These are phyloP conservation scores for Fusarium ramigenum DNA, from an alignment of 2,329 filamentous ascomycete genomes.

Conservation along the genomic window DNA sequence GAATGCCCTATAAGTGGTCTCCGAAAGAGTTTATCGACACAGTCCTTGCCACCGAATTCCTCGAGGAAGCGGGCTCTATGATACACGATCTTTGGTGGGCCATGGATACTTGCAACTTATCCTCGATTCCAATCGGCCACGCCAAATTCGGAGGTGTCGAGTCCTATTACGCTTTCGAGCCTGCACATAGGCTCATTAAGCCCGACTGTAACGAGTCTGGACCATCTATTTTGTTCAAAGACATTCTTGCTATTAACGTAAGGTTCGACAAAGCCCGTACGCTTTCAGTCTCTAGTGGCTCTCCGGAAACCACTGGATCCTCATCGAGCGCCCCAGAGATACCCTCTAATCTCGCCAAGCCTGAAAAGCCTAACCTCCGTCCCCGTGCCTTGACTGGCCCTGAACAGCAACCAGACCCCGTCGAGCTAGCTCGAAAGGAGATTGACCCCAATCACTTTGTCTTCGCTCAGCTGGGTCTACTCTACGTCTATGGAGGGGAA, in stretches of 20 bases:
- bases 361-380: neutral
- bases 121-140: neutral
- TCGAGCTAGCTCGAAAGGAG: neutral
- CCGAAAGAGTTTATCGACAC: neutral
- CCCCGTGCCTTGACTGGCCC: neutral
- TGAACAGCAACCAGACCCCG: neutral
- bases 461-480: neutral
- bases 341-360: neutral
- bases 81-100: neutral
- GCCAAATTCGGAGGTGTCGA: neutral
- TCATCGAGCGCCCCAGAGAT: neutral
- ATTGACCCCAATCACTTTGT: neutral
- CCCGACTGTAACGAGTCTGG: neutral
- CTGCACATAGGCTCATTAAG: neutral
- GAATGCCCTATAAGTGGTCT: neutral
- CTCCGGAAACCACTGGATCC: neutral
- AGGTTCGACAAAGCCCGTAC: neutral
- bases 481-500: neutral
- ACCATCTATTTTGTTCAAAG: neutral
- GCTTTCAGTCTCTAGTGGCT: neutral
- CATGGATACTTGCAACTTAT: neutral
- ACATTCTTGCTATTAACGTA: neutral
- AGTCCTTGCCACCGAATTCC: neutral
- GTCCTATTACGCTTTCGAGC: neutral
- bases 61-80: accelerated